phyloP scores from a whole-genome alignment of 2,329 filamentous ascomycete genomes.

The Colletotrichum karsti region DNA sequence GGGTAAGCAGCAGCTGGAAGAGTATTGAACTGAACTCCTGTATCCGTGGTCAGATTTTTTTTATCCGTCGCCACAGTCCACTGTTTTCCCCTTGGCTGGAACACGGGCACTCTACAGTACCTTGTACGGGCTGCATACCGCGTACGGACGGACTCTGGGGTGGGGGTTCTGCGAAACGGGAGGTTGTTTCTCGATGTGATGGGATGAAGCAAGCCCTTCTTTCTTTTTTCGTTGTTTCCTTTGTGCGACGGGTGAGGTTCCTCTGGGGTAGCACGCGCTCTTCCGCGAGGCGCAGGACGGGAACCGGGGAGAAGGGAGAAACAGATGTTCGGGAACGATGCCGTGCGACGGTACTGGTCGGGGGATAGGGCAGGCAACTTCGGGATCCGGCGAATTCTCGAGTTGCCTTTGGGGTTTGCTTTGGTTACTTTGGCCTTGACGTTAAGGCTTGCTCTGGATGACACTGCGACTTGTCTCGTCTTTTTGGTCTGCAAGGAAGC shows the following conservation, averaged over 20 bases:
- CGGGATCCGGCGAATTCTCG: not conserved
- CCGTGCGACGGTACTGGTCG: conserved; percentile 10
- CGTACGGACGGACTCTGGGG: not conserved
- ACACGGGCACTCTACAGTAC: not conserved
- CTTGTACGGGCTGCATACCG: not conserved
- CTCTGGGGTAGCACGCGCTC: not conserved
- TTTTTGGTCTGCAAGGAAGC: not conserved
- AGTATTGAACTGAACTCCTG: too few species aligned
- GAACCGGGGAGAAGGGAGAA: conserved; percentile 9
- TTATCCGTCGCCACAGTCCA: not conserved
- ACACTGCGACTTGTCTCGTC: not conserved
- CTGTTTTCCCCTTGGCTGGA: not conserved
- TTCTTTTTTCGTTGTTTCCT: not conserved
- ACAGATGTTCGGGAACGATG: conserved; percentile 12
- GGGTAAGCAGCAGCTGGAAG: not conserved
- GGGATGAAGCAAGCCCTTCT: conserved; percentile 12
- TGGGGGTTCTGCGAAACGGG: conserved; percentile 6
- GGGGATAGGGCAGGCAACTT: not conserved
- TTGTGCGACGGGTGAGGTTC: not conserved
- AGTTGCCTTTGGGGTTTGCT: not conserved
- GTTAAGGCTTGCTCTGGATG: not conserved
- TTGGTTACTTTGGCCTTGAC: not conserved
- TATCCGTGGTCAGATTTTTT: not conserved
- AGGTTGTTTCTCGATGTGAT: conserved; percentile 12
- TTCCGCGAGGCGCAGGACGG: not conserved